Evolutionary conservation across 495 filamentous ascomycete genomes (phyloP), one percentile per base, ranked within the genome.

Genomic region (Penicillium flavigenum): DNA sequence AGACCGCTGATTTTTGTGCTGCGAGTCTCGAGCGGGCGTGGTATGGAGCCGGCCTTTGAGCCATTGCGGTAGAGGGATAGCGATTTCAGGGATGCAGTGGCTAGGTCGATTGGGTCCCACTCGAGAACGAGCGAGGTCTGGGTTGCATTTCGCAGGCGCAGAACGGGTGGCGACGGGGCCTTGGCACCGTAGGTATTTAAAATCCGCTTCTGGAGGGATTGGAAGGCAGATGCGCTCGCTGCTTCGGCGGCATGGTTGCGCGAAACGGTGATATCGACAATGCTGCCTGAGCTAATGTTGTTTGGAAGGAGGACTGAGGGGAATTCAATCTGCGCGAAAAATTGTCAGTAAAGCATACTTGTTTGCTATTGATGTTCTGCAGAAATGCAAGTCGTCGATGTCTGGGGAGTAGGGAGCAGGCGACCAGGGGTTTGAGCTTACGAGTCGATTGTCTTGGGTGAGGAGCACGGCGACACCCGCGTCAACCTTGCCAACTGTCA

Each of bases 401-500:
- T 60, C 57, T 60, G 51, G 43, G 34, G 56, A 17, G n/a, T 19
- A 53, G 46, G 43, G 56, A 20, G n/a, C n/a, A 53, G 45, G 61
- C 58, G 53, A 60, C 60, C 54, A 60, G 60, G 63, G 65, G 57
- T 34, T 64, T 57, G 16, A 62, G 73, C 85, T 72, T 85, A 97
- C 94, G 63, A 98, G 81, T 62, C 94, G 87, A 77, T 98, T 98
- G 76, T 98, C 94, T 65, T 96, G 88, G 38, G 94, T 98, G 56
- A 98, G 81, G 51, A 98, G 85, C 53, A 98, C 95, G 47, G 94
- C 95, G 65, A 98, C 92, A 73, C 94, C 94, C 63, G 94, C 94
- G 72, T 98, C 94, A 74, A 98, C 94, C 79, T 98, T 98, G 77
- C 94, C 94, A 70, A 98, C 95, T 43, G 94, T 98, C 69, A 98